Evolutionary conservation across 768 basidiomycete genomes (phyloP).

Genomic region (Tephrocybe sp.): DNA sequence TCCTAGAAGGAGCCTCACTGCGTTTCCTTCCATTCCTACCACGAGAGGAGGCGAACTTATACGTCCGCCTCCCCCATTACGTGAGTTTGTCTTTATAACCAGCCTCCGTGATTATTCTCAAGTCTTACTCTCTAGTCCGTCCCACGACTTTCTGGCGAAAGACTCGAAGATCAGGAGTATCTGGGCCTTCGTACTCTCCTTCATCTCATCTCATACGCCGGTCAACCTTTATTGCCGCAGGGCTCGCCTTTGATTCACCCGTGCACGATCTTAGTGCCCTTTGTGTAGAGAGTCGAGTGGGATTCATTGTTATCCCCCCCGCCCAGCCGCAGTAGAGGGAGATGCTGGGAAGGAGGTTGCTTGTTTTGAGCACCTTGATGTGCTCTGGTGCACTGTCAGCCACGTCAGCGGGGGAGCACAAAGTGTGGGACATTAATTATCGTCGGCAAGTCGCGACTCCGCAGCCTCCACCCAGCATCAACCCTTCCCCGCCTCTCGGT

Average conservation of each 20-base stretch:
- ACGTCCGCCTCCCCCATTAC: slow-evolving; percentile 63
- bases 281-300: slow-evolving; percentile 58
- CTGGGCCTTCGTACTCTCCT: slow-evolving; percentile 71
- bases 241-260: slow-evolving; percentile 65
- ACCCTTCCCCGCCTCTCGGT: not conserved
- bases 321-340: slow-evolving; percentile 29
- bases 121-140: slow-evolving; percentile 49
- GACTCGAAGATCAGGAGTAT: slow-evolving; percentile 69
- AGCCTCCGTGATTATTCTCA: not conserved
- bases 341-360: slow-evolving; percentile 7
- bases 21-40: slow-evolving; percentile 26
- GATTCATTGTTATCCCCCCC: slow-evolving; percentile 45
- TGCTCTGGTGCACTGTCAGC: slow-evolving; percentile 8
- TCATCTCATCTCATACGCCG: slow-evolving; percentile 73
- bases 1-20: slow-evolving; percentile 29
- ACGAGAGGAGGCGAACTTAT: slow-evolving; percentile 47
- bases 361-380: slow-evolving; percentile 8
- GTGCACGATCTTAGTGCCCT: slow-evolving; percentile 61
- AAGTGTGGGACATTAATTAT: slow-evolving; percentile 14
- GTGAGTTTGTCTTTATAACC: slow-evolving; percentile 40
- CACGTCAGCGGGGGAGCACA: slow-evolving; percentile 3
- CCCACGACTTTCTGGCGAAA: slow-evolving; percentile 83
- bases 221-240: slow-evolving; percentile 78
- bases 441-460: slow-evolving; percentile 7
- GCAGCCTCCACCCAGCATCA: slow-evolving; percentile 1